phyloP scores from a whole-genome alignment of 2,329 filamentous ascomycete genomes.

The Fusarium haematococcum region DNA sequence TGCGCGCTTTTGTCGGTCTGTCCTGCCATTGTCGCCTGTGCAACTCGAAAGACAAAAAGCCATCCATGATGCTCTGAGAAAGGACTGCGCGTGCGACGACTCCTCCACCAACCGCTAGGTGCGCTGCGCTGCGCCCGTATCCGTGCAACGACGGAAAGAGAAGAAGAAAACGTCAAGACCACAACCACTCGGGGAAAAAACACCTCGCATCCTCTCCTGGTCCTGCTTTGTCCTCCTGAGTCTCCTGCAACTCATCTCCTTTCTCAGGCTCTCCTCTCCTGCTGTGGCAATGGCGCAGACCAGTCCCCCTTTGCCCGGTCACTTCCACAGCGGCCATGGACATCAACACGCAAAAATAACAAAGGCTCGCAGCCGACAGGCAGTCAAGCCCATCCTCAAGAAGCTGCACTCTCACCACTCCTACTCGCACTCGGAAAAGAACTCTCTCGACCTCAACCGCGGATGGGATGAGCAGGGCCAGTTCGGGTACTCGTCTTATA shows the following conservation, averaged over 20 bases:
- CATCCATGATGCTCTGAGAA: conserved; percentile 46
- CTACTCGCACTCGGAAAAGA: conserved; percentile 69
- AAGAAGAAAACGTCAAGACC: conserved; percentile 22
- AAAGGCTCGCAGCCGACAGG: conserved; percentile 61
- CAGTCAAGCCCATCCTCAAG: conserved; percentile 72
- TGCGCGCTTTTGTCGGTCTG: background rate
- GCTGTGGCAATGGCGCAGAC: conserved; percentile 43
- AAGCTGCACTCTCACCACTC: conserved; percentile 63
- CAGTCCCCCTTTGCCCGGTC: conserved; percentile 36
- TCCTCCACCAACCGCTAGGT: conserved; percentile 26
- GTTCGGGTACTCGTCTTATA: conserved; percentile 46
- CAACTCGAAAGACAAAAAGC: conserved; percentile 33
- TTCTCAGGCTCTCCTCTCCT: conserved; percentile 7
- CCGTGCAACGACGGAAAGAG: conserved; percentile 37
- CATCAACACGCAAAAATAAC: conserved; percentile 48
- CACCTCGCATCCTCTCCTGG: conserved; percentile 20
- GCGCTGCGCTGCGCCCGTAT: conserved; percentile 39
- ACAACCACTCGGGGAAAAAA: conserved; percentile 14
- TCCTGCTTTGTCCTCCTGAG: background rate
- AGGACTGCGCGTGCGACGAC: conserved; percentile 43
- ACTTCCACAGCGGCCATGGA: conserved; percentile 36
- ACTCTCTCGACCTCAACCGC: conserved; percentile 71
- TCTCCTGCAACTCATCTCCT: conserved; percentile 1
- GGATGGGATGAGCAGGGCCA: conserved; percentile 66
- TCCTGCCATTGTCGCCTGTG: conserved; percentile 6